These are phyloP conservation scores for Fragaria vesca DNA, from an alignment of 306 rosid species.

Conservation along the genomic window DNA sequence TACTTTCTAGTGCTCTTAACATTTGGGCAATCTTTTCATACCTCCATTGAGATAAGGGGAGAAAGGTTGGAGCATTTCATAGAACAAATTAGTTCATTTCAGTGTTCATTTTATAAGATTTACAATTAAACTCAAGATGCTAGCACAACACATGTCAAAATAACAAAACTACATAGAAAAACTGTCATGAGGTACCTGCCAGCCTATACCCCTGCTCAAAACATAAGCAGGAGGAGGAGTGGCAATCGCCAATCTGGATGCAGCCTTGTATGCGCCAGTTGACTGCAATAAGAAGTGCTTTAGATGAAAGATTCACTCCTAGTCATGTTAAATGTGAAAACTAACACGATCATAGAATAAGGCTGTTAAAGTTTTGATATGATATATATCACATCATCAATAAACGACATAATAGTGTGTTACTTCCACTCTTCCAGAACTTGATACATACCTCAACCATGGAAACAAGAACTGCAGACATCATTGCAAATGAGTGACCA, in stretches of 20 bases:
- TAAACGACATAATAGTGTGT: background rate
- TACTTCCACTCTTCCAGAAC: background rate
- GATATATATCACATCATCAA: background rate
- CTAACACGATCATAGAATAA: background rate
- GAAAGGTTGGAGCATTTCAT: background rate
- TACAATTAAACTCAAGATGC: background rate
- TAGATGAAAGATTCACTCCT: background rate
- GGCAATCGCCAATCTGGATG: slow-evolving; percentile 91
- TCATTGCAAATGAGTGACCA: slow-evolving; percentile 94
- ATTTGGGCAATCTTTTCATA: background rate
- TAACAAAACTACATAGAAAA: background rate
- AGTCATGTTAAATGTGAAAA: slow-evolving; percentile 19
- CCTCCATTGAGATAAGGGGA: background rate
- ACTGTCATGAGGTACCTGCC: slow-evolving; percentile 61
- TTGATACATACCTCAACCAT: slow-evolving; percentile 85
- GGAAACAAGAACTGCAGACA: slow-evolving; percentile 92
- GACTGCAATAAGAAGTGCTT: slow-evolving; percentile 48
- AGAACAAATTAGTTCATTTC: background rate
- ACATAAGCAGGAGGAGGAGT: slow-evolving; percentile 99
- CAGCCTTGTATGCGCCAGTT: slow-evolving; percentile 89
- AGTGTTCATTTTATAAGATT: background rate
- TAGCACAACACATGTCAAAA: background rate
- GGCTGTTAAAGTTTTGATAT: background rate
- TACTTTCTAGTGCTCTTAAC: background rate
- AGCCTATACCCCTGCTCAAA: slow-evolving; percentile 96